Percentiles rank a stretch among this genome's conserved stretches.
Evolutionary conservation across 208 protist species (phyloP).

Genomic region (Leptomonas seymouri): DNA sequence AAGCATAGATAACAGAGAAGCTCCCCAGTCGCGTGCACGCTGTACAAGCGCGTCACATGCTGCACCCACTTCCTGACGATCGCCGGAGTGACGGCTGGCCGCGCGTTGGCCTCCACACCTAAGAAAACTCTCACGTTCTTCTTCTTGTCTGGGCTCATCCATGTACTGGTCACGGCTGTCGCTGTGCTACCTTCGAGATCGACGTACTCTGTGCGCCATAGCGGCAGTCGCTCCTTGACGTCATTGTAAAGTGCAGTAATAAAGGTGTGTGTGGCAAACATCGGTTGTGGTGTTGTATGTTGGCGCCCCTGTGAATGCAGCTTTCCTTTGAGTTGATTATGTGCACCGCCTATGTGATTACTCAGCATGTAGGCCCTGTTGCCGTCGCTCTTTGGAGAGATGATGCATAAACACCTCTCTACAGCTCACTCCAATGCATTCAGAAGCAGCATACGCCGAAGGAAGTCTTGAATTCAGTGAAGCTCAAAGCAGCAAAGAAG

Average conservation of each 20-base stretch:
- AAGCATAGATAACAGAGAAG: constrained; percentile 50
- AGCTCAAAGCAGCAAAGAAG: no score
- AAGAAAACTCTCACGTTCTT: constrained; percentile 31
- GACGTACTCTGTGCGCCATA: constrained; percentile 33
- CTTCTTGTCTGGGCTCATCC: not conserved
- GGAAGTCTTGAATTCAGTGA: no score
- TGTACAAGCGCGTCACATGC: not conserved
- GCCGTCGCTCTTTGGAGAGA: no score
- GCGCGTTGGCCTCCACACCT: constrained; percentile 30
- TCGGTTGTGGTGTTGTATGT: not conserved
- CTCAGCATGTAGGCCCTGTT: no score
- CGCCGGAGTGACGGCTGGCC: not conserved
- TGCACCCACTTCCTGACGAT: constrained; percentile 5
- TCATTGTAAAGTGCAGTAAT: constrained; percentile 28
- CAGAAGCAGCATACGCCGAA: no score
- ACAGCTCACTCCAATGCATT: no score
- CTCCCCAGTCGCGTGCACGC: not conserved
- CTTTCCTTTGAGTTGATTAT: no score
- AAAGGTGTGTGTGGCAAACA: constrained; percentile 17
- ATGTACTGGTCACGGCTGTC: constrained; percentile 28
- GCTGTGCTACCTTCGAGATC: not conserved
- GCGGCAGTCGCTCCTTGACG: constrained; percentile 46
- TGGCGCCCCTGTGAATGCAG: not conserved
- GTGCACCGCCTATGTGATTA: no score
- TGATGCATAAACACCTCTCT: no score